These are phyloP conservation scores for Diaporthe citriasiana DNA, from an alignment of 2,329 filamentous ascomycete genomes.

Conservation along the genomic window DNA sequence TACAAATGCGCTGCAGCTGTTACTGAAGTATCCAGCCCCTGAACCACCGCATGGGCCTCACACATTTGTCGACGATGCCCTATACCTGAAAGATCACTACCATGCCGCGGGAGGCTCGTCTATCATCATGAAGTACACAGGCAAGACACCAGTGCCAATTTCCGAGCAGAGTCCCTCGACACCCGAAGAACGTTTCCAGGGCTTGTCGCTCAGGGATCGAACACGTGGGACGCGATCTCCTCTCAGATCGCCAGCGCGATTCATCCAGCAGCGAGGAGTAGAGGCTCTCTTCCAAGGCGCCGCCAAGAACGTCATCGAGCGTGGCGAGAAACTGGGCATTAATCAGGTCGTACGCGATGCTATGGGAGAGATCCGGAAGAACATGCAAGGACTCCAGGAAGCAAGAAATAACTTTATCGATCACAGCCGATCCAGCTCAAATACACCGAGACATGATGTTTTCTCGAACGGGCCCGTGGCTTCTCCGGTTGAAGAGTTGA, in stretches of 20 bases:
- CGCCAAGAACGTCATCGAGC: slow-evolving; percentile 80
- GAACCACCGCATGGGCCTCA: slow-evolving; percentile 74
- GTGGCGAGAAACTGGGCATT: slow-evolving; percentile 82
- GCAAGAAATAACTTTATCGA: slow-evolving; percentile 51
- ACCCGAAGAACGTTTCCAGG: slow-evolving; percentile 51
- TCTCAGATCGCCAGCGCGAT: slow-evolving; percentile 61
- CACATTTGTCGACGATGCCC: slow-evolving; percentile 87
- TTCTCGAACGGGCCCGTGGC: slow-evolving; percentile 44
- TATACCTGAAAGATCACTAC: slow-evolving; percentile 79
- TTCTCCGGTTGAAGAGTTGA: slow-evolving; percentile 49
- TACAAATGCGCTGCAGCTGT: slow-evolving; percentile 82
- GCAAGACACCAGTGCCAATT: slow-evolving; percentile 59
- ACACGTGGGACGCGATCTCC: slow-evolving; percentile 59
- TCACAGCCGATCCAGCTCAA: slow-evolving; percentile 52
- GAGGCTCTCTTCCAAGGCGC: slow-evolving; percentile 83
- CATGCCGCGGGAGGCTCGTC: slow-evolving; percentile 72
- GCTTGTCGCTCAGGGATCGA: slow-evolving; percentile 57
- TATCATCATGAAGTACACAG: slow-evolving; percentile 80
- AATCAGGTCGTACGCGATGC: slow-evolving; percentile 87
- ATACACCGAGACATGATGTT: slow-evolving; percentile 45
- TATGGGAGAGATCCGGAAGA: slow-evolving; percentile 83
- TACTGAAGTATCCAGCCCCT: slow-evolving; percentile 86
- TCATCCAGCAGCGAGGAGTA: slow-evolving; percentile 70
- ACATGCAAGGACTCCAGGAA: slow-evolving; percentile 77
- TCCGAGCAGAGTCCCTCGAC: slow-evolving; percentile 50